Percentiles rank a stretch among this genome's conserved stretches.
phyloP scores from a whole-genome alignment of 1,284 basidiomycete genomes.

The Moesziomyces sp. region DNA sequence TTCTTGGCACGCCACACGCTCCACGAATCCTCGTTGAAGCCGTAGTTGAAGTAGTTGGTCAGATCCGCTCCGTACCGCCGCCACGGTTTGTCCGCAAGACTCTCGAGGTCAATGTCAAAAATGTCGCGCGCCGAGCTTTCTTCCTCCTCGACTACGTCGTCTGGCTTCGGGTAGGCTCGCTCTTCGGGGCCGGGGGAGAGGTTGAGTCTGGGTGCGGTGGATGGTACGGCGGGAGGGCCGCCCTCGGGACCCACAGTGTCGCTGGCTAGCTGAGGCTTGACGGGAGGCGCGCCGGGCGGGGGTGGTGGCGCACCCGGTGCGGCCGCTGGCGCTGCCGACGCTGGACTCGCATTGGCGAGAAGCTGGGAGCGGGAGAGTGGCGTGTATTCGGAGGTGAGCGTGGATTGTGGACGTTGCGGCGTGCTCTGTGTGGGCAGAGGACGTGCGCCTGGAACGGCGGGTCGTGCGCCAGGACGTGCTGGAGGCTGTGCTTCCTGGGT shows the following conservation, averaged over 20 bases:
- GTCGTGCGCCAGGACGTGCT: conserved; percentile 39
- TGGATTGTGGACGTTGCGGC: conserved; percentile 69
- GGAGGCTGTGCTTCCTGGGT: conserved; percentile 48
- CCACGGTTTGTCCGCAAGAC: conserved; percentile 86
- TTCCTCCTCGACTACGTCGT: conserved; percentile 65
- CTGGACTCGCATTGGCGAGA: conserved; percentile 39
- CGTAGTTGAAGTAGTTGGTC: conserved; percentile 99
- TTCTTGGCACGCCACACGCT: conserved; percentile 88
- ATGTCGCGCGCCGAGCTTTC: conserved; percentile 71
- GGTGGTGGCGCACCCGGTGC: conserved; percentile 13
- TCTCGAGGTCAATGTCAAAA: conserved; percentile 85
- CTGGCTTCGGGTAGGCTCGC: conserved; percentile 61
- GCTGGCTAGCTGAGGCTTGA: conserved; percentile 5
- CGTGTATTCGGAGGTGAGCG: conserved; percentile 88
- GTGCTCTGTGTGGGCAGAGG: conserved; percentile 30
- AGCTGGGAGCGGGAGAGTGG: conserved; percentile 78
- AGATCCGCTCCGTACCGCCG: conserved; percentile 89
- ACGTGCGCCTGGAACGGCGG: conserved; percentile 19
- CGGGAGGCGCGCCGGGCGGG: conserved; percentile 16
- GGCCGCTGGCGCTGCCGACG: conserved; percentile 15
- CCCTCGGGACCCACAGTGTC: conserved; percentile 41
- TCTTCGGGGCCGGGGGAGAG: conserved; percentile 51
- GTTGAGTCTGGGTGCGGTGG: conserved; percentile 51
- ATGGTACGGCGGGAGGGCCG: conserved; percentile 59
- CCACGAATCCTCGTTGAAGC: conserved; percentile 97